phyloP scores from a whole-genome alignment of 1,139 yeast genomes.

The Geotrichum carabidarum region DNA sequence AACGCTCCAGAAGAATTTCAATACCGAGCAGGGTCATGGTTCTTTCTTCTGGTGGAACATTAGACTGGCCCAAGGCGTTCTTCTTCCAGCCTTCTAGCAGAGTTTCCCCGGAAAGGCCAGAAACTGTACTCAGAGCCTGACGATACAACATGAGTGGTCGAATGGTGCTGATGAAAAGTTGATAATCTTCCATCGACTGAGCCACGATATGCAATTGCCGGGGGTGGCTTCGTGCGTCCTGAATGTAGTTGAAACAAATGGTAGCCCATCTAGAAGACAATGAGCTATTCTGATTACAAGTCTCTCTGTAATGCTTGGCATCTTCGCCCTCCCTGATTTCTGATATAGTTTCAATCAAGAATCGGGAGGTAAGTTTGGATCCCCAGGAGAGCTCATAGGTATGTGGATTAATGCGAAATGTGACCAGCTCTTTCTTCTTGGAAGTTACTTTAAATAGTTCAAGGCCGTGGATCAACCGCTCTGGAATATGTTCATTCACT shows the following conservation, averaged over 20 bases:
- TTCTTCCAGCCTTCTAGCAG: conserved; percentile 56
- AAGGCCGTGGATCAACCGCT: conserved; percentile 33
- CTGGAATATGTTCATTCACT: conserved; percentile 3
- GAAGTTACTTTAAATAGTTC: conserved; percentile 60
- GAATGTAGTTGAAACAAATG: conserved; percentile 53
- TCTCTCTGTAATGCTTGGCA: conserved; percentile 81
- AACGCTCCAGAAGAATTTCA: conserved; percentile 54
- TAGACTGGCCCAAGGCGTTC: conserved; percentile 33
- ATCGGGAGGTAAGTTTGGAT: conserved; percentile 43
- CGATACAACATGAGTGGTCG: conserved; percentile 46
- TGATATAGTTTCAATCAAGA: conserved; percentile 68
- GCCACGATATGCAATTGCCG: conserved; percentile 76
- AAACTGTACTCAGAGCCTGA: conserved; percentile 49
- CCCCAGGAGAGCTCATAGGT: conserved; percentile 52
- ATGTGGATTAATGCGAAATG: conserved; percentile 42
- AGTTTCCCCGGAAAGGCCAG: conserved; percentile 50
- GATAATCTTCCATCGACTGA: conserved; percentile 55
- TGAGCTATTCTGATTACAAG: conserved; percentile 65
- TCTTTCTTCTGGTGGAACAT: conserved; percentile 41
- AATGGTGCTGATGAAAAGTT: conserved; percentile 47
- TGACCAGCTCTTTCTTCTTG: conserved; percentile 56
- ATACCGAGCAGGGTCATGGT: conserved; percentile 64
- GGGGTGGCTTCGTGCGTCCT: conserved; percentile 40
- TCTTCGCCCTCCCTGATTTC: conserved; percentile 61
- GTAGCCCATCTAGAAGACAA: conserved; percentile 72